Conservation (phyloP, 305 asterid genomes). For the Fraxinus dipetala region DNA sequence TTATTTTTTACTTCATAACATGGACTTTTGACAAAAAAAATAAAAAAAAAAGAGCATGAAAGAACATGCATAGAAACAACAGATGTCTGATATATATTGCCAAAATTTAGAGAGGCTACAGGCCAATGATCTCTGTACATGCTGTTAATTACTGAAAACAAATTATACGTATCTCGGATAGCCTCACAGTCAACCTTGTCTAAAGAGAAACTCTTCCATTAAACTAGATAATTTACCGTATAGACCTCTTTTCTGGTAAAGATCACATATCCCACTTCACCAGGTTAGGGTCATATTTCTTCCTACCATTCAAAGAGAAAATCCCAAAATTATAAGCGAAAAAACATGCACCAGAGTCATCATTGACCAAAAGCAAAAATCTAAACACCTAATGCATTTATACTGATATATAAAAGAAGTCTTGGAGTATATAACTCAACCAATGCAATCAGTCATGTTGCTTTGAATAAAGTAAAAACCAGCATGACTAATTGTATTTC, state of each 20-base stretch:
- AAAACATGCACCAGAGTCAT: not conserved
- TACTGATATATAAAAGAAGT: constrained; percentile 1
- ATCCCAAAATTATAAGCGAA: not conserved
- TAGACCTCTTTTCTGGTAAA: constrained; percentile 5
- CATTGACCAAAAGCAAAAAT: constrained; percentile 11
- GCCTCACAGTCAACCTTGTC: constrained; percentile 5
- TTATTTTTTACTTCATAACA: not conserved
- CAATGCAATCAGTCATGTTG: not conserved
- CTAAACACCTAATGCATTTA: not conserved
- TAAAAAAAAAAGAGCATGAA: constrained; percentile 1
- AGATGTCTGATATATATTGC: not conserved
- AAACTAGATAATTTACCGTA: not conserved
- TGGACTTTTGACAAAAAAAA: constrained; percentile 13
- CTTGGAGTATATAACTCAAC: not conserved
- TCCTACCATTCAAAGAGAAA: not conserved
- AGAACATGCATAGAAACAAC: constrained; percentile 9
- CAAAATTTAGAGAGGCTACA: constrained; percentile 7
- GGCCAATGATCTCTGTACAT: constrained; percentile 12
- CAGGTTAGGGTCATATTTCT: not conserved
- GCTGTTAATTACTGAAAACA: constrained; percentile 6
- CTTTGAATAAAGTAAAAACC: constrained; percentile 39
- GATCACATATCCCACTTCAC: not conserved
- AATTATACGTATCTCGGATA: constrained; percentile 3
- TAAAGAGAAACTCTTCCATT: constrained; percentile 17
- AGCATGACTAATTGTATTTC: not conserved